A percentile compares a stretch with the other conserved stretches of the same genome.
phyloP scores from a whole-genome alignment of 306 rosid species.

The Crataegus laevigata region DNA sequence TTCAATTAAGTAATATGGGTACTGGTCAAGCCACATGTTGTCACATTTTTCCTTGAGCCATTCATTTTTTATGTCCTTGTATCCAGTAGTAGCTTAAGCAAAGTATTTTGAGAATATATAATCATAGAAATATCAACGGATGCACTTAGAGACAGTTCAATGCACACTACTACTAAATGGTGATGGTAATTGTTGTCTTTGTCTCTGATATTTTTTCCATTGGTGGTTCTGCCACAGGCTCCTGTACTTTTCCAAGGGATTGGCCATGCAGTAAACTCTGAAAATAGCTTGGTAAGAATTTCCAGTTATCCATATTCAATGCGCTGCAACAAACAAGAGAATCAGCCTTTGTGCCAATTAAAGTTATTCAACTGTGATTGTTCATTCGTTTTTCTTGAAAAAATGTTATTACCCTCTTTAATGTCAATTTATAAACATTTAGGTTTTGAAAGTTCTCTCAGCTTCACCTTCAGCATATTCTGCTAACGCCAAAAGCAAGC shows the following conservation, averaged over 20 bases:
- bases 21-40: neutral
- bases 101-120: neutral
- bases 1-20: neutral
- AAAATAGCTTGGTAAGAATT: conserved; percentile 77
- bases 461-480: conserved; percentile 89
- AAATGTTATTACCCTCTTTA: neutral
- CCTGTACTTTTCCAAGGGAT: conserved; percentile 94
- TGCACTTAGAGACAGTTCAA: neutral
- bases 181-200: neutral
- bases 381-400: neutral
- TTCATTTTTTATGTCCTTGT: neutral
- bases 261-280: conserved; percentile 77
- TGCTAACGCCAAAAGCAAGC: conserved; percentile 76
- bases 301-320: conserved; percentile 7
- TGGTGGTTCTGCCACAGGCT: conserved; percentile 55
- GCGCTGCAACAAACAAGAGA: conserved; percentile 1
- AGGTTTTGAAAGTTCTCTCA: conserved; percentile 90
- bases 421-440: conserved; percentile 5
- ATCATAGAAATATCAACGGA: neutral
- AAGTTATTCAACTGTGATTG: conserved; percentile 12
- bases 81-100: neutral
- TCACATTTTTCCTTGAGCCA: neutral
- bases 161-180: neutral
- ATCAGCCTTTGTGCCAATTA: neutral
- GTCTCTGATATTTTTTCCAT: conserved; percentile 15